phyloP scores from a whole-genome alignment of 108 stramenopile species.

The Craspedostauros australis region DNA sequence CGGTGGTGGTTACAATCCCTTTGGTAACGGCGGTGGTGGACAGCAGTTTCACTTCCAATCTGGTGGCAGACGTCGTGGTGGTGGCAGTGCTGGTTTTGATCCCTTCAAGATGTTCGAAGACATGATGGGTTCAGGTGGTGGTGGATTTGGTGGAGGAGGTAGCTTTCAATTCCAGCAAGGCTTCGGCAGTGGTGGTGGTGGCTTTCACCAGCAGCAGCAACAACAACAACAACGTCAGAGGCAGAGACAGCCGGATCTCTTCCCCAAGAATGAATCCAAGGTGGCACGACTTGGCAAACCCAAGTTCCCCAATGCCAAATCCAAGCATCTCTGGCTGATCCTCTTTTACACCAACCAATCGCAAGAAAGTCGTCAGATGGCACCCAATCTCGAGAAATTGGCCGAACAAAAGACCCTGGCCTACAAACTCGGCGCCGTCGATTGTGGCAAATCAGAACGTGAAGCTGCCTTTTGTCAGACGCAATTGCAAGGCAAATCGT shows the following conservation, averaged over 20 bases:
- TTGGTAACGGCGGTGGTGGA: conserved; percentile 21
- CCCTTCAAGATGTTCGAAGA: conserved; percentile 66
- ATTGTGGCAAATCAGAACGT: conserved; percentile 38
- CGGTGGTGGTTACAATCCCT: conserved; percentile 24
- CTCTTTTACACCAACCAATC: conserved; percentile 50
- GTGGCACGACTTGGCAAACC: conserved; percentile 59
- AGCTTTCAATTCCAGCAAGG: conserved; percentile 5
- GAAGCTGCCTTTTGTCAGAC: conserved; percentile 51
- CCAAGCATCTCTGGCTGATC: conserved; percentile 69
- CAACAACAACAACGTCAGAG: too few relatives aligned
- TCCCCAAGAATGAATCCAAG: conserved; percentile 45
- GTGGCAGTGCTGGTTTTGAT: conserved; percentile 29
- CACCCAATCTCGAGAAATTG: conserved; percentile 31
- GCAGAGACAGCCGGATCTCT: conserved; percentile 34
- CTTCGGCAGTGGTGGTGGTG: conserved; percentile 18
- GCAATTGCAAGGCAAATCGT: conserved; percentile 33
- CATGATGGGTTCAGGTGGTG: conserved; percentile 46
- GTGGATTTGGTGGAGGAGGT: conserved; percentile 28
- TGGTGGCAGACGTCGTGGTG: conserved; percentile 13
- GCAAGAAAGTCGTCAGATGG: conserved; percentile 16
- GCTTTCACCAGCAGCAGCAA: conserved; percentile 9
- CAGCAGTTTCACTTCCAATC: conserved; percentile 8
- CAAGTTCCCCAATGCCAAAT: conserved; percentile 59
- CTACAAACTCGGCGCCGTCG: conserved; percentile 77
- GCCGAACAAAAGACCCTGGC: conserved; percentile 40